Base-by-base conservation (phyloP, 2,329 filamentous ascomycete species). In the Fusarium heterosporum region DNA sequence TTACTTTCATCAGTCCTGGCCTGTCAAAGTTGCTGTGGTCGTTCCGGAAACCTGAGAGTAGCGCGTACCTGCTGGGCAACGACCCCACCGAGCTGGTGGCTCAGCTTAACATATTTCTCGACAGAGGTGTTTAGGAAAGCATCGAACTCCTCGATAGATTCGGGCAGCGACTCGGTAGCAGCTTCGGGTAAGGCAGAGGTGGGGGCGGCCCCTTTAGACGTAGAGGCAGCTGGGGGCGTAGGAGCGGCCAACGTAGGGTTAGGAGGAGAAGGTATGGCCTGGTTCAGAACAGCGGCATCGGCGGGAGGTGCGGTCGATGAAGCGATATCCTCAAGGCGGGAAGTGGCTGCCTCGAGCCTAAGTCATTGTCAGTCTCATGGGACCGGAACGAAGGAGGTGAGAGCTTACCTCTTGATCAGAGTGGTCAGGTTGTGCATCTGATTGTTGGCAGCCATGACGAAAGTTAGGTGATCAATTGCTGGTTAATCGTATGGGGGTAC, bases 341-440 rank as follows among this genome's bases (percentile, higher is more conserved):
- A 96, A 51, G 96, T 99, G 38, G 96, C 96, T 78, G 96, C 96
- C 85, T 99, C 96, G 72, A 99, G 91, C 82, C 96, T 99, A 28
- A 78, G 70, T 68, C 56, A 83, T 76, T 61, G 80, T 88, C 78
- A 88, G 86, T 74, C 78, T 70, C 55, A 34, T 25, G 14, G 17
- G 32, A n/a, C 13, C 39, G 46, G 34, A 11, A 26, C 8, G 29
- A 6, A n/a, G 34, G 32, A 14, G 32, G 25, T 30, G 40, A 34
- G 28, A 39, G 42, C 30, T 73, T 87, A 98, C 96, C 96, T 89
- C 87, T 99, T 99, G 83, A 99, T 97, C 75, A 99, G 88, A 54
- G 96, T 99, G 34, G 93, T 96, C 66, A 99, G 83, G 78, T 97
- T 98, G 81, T 98, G 90, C 93, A 98, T 97, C 75, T 93, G 92